Conservation (phyloP, 116 monocot genomes). For the Phalaenopsis hybrid region DNA sequence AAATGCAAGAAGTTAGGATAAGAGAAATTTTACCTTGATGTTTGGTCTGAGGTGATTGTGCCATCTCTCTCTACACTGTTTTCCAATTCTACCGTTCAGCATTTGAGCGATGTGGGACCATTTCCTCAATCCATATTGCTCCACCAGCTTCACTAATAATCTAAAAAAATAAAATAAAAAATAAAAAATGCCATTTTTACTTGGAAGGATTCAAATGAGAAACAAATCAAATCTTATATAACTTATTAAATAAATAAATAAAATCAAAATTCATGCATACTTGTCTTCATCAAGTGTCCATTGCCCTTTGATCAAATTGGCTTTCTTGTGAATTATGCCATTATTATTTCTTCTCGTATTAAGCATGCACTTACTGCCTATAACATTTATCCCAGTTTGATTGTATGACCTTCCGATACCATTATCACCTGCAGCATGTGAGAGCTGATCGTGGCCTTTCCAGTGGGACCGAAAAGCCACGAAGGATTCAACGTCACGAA, state of each 20-base stretch:
- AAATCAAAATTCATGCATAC: constrained; percentile 11
- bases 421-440: background rate
- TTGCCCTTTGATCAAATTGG: constrained; percentile 49
- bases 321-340: constrained; percentile 15
- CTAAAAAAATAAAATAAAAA: constrained; percentile 8
- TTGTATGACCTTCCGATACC: background rate
- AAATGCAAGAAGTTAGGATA: background rate
- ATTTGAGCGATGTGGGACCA: constrained; percentile 57
- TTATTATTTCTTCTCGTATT: background rate
- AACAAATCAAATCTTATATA: background rate
- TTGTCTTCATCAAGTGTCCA: constrained; percentile 59
- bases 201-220: too few relatives aligned
- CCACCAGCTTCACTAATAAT: constrained; percentile 35
- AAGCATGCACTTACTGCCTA: background rate
- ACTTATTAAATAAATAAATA: background rate
- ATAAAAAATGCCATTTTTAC: background rate
- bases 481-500: constrained; percentile 12
- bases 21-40: constrained; percentile 46
- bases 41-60: constrained; percentile 73
- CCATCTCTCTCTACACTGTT: constrained; percentile 75
- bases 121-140: constrained; percentile 42
- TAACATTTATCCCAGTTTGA: too few relatives aligned
- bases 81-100: constrained; percentile 43
- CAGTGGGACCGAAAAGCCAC: background rate
- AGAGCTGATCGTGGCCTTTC: background rate